A percentile compares a stretch with the other conserved stretches of the same genome.
Conservation (phyloP, 139 green algal genomes). For the Tetradesmus lagerheimii region DNA sequence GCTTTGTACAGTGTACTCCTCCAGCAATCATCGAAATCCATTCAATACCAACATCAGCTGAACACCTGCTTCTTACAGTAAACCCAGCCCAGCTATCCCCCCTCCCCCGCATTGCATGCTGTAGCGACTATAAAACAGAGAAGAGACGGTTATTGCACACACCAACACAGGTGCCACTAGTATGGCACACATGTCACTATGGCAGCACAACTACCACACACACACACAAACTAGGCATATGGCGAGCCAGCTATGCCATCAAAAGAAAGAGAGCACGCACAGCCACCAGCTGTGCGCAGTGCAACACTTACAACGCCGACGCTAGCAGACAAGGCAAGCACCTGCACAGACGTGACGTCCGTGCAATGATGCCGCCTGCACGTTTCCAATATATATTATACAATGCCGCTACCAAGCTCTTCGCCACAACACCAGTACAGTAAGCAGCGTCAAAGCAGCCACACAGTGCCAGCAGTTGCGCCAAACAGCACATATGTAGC, state of each 20-base stretch:
- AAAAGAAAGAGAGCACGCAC: neutral
- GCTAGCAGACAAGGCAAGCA: neutral
- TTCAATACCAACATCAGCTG: no score
- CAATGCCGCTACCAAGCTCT: neutral
- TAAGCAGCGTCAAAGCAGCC: neutral
- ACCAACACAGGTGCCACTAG: neutral
- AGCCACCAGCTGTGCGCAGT: neutral
- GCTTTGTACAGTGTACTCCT: no score
- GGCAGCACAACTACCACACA: neutral
- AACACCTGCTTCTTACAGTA: no score
- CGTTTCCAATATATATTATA: neutral
- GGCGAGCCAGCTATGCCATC: neutral
- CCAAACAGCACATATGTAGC: neutral
- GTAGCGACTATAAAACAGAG: neutral
- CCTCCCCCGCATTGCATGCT: neutral
- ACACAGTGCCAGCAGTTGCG: neutral
- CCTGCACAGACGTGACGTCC: neutral
- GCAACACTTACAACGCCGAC: neutral
- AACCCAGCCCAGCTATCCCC: no score
- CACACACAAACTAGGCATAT: slow-evolving; percentile 4
- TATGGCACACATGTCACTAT: neutral
- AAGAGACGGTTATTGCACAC: neutral
- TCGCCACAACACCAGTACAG: neutral
- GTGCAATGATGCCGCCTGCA: neutral
- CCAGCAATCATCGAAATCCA: no score